A percentile compares a stretch with the other conserved stretches of the same genome.
These are phyloP conservation scores for Penicillium salamii DNA, from an alignment of 495 filamentous ascomycete species.

Conservation along the genomic window DNA sequence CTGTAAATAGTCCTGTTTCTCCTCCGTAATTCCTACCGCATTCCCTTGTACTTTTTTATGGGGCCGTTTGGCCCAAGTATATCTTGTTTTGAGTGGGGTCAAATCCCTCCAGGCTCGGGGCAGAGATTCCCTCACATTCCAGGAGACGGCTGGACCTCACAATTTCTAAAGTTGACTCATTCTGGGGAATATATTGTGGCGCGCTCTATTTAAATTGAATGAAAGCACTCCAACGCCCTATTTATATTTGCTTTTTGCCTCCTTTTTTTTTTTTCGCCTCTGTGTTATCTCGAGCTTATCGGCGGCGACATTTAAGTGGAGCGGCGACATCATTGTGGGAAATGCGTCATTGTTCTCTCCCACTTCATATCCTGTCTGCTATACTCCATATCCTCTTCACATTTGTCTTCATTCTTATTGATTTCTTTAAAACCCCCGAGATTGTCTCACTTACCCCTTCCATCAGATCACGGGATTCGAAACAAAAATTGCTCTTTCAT, in stretches of 20 bases:
- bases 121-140: neutral
- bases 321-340: conserved; percentile 31
- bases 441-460: neutral
- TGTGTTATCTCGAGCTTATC: conserved; percentile 19
- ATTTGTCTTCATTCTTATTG: too few relatives aligned
- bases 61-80: conserved; percentile 1
- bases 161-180: too few relatives aligned
- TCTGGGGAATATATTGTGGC: neutral
- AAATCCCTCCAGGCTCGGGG: neutral
- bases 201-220: neutral
- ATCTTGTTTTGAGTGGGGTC: conserved; percentile 1
- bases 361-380: conserved; percentile 7
- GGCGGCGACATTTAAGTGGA: conserved; percentile 28
- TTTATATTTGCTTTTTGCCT: neutral
- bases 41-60: neutral
- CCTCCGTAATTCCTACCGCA: neutral
- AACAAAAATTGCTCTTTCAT: neutral
- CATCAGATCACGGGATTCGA: neutral
- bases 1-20: neutral
- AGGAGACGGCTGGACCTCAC: neutral
- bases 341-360: conserved; percentile 23
- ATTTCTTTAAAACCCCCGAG: too few relatives aligned
- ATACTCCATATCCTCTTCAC: conserved; percentile 2
- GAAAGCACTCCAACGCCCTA: neutral
- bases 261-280: neutral